Evolutionary conservation across 1,284 basidiomycete genomes (phyloP).

Genomic region (Pseudozyma thailandica): DNA sequence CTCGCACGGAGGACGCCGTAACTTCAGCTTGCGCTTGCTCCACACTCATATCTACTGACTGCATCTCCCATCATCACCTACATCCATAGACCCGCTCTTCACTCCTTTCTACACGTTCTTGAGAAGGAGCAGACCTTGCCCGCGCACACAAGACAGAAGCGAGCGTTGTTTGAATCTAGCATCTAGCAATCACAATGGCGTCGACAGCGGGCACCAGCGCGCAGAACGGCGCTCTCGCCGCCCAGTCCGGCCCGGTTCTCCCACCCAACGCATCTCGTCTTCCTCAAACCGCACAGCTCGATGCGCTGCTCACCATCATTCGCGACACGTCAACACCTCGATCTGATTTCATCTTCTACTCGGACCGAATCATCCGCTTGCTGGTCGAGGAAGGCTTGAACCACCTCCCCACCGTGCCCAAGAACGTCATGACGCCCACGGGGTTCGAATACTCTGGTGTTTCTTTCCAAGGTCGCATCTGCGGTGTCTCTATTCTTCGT

Average conservation of each 20-base stretch:
- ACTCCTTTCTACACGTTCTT: no score
- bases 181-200: slow-evolving; percentile 18
- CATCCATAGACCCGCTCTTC: not conserved
- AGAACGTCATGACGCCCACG: slow-evolving; percentile 62
- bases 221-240: slow-evolving; percentile 17
- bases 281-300: slow-evolving; percentile 79
- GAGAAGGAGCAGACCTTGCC: no score
- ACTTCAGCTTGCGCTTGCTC: not conserved
- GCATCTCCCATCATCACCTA: not conserved
- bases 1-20: no score
- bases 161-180: no score
- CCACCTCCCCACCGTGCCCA: slow-evolving; percentile 77
- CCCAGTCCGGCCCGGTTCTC: slow-evolving; percentile 66
- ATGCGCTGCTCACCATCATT: slow-evolving; percentile 95
- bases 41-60: not conserved
- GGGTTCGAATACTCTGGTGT: slow-evolving; percentile 76
- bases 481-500: slow-evolving; percentile 67
- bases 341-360: slow-evolving; percentile 97
- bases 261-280: slow-evolving; percentile 85
- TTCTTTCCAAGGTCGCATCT: slow-evolving; percentile 62
- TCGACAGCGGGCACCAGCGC: slow-evolving; percentile 8
- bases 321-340: slow-evolving; percentile 72
- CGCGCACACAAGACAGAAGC: no score
- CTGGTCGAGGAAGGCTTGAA: slow-evolving; percentile 83
- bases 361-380: slow-evolving; percentile 75